A percentile compares a stretch with the other conserved stretches of the same genome.
These are phyloP conservation scores for Sclerospora graminicola DNA, from an alignment of 352 stramenopile species.

Conservation along the genomic window DNA sequence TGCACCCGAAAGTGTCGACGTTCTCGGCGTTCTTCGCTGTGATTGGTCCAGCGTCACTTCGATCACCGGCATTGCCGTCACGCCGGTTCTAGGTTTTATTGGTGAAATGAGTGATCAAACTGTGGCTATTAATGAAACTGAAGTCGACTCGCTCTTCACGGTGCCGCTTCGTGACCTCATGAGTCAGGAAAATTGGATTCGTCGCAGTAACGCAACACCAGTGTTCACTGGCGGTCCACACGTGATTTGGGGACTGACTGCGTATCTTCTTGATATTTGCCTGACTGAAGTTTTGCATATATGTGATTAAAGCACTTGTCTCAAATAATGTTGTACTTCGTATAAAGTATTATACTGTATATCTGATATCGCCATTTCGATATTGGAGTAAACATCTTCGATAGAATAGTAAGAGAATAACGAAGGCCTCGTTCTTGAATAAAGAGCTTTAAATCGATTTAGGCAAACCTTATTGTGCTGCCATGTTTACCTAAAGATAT, in stretches of 20 bases:
- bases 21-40: slow-evolving; percentile 91
- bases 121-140: slow-evolving; percentile 90
- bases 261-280: slow-evolving; percentile 91
- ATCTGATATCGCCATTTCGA: no score
- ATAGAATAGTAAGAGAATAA: no score
- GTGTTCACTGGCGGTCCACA: slow-evolving; percentile 93
- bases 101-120: slow-evolving; percentile 88
- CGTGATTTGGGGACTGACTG: slow-evolving; percentile 94
- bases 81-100: slow-evolving; percentile 93
- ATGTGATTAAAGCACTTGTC: slow-evolving; percentile 5
- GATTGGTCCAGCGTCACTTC: slow-evolving; percentile 94
- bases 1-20: slow-evolving; percentile 61
- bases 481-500: no score
- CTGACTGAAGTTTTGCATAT: slow-evolving; percentile 57
- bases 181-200: slow-evolving; percentile 76
- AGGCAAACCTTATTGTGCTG: no score
- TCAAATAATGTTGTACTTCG: no score
- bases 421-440: no score
- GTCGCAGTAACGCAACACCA: slow-evolving; percentile 66
- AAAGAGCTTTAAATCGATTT: no score
- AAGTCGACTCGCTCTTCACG: slow-evolving; percentile 95
- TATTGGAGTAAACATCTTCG: no score
- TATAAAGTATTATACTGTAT: no score
- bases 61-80: slow-evolving; percentile 96
- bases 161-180: slow-evolving; percentile 86